Evolutionary conservation across 495 filamentous ascomycete genomes (phyloP).

Genomic region (Elasticomyces elasticus): DNA sequence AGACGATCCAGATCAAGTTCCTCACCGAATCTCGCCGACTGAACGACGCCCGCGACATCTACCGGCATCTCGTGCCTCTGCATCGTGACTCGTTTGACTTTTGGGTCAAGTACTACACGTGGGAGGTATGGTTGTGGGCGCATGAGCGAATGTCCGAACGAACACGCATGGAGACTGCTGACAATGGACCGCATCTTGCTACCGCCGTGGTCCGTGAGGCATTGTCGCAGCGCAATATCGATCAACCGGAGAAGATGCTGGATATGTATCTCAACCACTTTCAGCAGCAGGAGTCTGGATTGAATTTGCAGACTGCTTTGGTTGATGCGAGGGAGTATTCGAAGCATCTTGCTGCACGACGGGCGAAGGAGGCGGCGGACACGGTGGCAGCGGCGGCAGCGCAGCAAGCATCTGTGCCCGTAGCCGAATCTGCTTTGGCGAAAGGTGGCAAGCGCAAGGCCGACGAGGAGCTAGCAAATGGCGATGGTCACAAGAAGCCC

Average conservation of each 20-base stretch:
- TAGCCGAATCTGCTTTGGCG: background rate
- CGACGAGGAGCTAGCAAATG: constrained; percentile 32
- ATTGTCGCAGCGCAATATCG: constrained; percentile 57
- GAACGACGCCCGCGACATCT: constrained; percentile 58
- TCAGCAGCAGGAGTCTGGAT: constrained; percentile 70
- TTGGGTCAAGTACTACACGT: constrained; percentile 82
- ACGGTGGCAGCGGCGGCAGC: constrained; percentile 32
- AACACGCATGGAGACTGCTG: constrained; percentile 25
- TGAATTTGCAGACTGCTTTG: constrained; percentile 59
- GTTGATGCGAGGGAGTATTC: constrained; percentile 45
- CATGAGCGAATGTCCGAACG: constrained; percentile 18
- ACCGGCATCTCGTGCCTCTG: constrained; percentile 56
- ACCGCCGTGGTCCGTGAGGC: constrained; percentile 67
- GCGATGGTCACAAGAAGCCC: constrained; percentile 46
- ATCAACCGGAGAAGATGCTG: constrained; percentile 86
- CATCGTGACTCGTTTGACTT: constrained; percentile 76
- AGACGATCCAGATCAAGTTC: constrained; percentile 85
- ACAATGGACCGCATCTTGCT: constrained; percentile 48
- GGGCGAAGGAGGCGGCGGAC: constrained; percentile 50
- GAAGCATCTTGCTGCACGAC: constrained; percentile 51
- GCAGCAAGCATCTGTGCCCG: constrained; percentile 30
- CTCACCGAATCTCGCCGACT: constrained; percentile 65
- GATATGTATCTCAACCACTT: constrained; percentile 76
- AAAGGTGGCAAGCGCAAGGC: constrained; percentile 25
- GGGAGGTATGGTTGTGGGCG: constrained; percentile 70